phyloP scores from a whole-genome alignment of 2,329 filamentous ascomycete genomes.

The Elsinoe perseae region DNA sequence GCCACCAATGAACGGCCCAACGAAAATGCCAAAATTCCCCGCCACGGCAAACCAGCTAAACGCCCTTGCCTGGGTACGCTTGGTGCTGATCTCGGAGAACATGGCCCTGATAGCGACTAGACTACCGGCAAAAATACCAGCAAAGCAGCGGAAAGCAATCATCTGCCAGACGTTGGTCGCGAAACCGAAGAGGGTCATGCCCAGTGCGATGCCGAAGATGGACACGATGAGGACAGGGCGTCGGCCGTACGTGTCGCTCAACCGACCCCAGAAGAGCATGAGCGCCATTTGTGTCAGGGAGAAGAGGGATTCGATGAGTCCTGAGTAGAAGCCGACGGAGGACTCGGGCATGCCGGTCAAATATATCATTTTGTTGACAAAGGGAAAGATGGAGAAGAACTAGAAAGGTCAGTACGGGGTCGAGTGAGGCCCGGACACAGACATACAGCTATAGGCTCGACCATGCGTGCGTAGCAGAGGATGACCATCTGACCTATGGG shows the following conservation, averaged over 20 bases:
- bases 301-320: slow-evolving; percentile 64
- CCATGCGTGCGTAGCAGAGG: slow-evolving; percentile 63
- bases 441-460: slow-evolving; percentile 60
- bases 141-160: slow-evolving; percentile 62
- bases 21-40: slow-evolving; percentile 26
- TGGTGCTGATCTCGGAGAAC: slow-evolving; percentile 64
- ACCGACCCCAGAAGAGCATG: slow-evolving; percentile 66
- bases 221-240: slow-evolving; percentile 65
- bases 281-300: slow-evolving; percentile 68
- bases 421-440: neutral
- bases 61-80: slow-evolving; percentile 60
- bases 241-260: slow-evolving; percentile 60
- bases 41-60: slow-evolving; percentile 73
- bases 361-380: slow-evolving; percentile 69
- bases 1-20: slow-evolving; percentile 46
- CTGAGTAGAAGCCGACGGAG: slow-evolving; percentile 74
- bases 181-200: slow-evolving; percentile 60
- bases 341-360: slow-evolving; percentile 55
- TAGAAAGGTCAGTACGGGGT: neutral
- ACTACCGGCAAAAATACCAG: slow-evolving; percentile 66
- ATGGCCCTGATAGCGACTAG: slow-evolving; percentile 69
- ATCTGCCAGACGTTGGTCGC: slow-evolving; percentile 63
- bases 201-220: slow-evolving; percentile 54
- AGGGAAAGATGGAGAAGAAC: slow-evolving; percentile 76
- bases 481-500: slow-evolving; percentile 60